Evolutionary conservation across 2,329 filamentous ascomycete species (phyloP).

Genomic region (Fusarium piperis): DNA sequence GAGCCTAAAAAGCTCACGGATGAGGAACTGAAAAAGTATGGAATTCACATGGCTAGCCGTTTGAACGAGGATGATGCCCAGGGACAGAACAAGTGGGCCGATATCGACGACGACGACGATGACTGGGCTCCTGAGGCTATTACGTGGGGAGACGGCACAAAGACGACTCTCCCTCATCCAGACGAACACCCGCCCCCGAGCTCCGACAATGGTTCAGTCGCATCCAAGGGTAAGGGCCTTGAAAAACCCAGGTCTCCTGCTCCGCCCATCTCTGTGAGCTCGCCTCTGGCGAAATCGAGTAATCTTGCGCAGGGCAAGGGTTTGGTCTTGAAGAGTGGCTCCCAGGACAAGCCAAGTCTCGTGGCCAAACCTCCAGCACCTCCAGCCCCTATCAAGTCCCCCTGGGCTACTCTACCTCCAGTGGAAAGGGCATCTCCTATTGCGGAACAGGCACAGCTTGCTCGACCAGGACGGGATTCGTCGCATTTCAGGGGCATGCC

Average conservation of each 20-base stretch:
- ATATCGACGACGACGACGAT: constrained; percentile 89
- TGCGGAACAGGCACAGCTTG: constrained; percentile 60
- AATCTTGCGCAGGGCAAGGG: constrained; percentile 66
- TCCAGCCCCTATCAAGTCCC: constrained; percentile 82
- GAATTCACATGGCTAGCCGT: constrained; percentile 84
- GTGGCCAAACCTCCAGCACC: constrained; percentile 76
- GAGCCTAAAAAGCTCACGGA: constrained; percentile 87
- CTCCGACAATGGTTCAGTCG: constrained; percentile 40
- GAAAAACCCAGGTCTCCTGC: constrained; percentile 60
- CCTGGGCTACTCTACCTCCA: constrained; percentile 88
- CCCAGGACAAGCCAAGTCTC: constrained; percentile 75
- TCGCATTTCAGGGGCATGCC: constrained; percentile 64
- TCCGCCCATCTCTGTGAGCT: constrained; percentile 47
- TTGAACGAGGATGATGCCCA: constrained; percentile 78
- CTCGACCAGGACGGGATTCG: constrained; percentile 64
- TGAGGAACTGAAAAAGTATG: constrained; percentile 86
- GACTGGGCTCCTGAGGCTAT: constrained; percentile 88
- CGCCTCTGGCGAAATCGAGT: constrained; percentile 56
- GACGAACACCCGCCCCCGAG: constrained; percentile 57
- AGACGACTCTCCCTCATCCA: constrained; percentile 75
- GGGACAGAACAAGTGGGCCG: constrained; percentile 86
- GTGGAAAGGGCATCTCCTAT: constrained; percentile 82
- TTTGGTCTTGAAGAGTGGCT: constrained; percentile 70
- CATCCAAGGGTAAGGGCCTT: constrained; percentile 32
- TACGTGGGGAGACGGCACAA: constrained; percentile 89